Percentiles rank a stretch among this genome's conserved stretches.
These are phyloP conservation scores for Botrytis deweyae DNA, from an alignment of 2,329 filamentous ascomycete species.

Conservation along the genomic window DNA sequence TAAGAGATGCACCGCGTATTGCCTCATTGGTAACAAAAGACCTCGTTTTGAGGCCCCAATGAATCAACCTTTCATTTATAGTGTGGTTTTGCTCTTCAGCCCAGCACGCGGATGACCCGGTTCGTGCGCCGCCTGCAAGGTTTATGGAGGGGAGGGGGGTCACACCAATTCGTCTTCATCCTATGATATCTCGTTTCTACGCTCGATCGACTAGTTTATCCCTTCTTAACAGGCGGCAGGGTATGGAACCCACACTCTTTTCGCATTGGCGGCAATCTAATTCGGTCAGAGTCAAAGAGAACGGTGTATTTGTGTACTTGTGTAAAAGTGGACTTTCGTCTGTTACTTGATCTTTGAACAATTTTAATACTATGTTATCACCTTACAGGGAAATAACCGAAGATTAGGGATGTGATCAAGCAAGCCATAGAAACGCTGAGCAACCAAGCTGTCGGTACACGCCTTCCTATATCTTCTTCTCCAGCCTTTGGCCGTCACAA, in stretches of 20 bases:
- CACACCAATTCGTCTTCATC: neutral
- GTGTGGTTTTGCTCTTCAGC: conserved; percentile 8
- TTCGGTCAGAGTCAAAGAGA: conserved; percentile 4
- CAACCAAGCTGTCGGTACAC: conserved; percentile 17
- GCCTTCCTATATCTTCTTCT: neutral
- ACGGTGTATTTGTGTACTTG: conserved; percentile 4
- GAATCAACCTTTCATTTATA: conserved; percentile 8
- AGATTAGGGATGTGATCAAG: conserved; percentile 9
- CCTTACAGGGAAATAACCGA: conserved; percentile 14
- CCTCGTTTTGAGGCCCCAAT: neutral
- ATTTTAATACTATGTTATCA: conserved; percentile 2
- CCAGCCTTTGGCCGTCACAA: conserved; percentile 4
- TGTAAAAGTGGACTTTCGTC: conserved; percentile 11
- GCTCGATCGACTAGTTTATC: neutral
- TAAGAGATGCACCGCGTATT: neutral
- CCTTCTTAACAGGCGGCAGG: conserved; percentile 2
- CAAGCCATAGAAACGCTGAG: conserved; percentile 15
- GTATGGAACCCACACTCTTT: conserved; percentile 4
- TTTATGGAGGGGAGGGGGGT: neutral
- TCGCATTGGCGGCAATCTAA: conserved; percentile 2
- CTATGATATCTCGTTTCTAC: conserved; percentile 11
- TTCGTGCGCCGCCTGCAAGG: conserved; percentile 9
- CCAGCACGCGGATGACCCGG: conserved; percentile 3
- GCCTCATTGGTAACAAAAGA: conserved; percentile 3
- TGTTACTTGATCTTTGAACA: neutral